Percentiles rank a stretch among this genome's conserved stretches.
Evolutionary conservation across 495 filamentous ascomycete genomes (phyloP).

Genomic region (Daldinia concentrica): DNA sequence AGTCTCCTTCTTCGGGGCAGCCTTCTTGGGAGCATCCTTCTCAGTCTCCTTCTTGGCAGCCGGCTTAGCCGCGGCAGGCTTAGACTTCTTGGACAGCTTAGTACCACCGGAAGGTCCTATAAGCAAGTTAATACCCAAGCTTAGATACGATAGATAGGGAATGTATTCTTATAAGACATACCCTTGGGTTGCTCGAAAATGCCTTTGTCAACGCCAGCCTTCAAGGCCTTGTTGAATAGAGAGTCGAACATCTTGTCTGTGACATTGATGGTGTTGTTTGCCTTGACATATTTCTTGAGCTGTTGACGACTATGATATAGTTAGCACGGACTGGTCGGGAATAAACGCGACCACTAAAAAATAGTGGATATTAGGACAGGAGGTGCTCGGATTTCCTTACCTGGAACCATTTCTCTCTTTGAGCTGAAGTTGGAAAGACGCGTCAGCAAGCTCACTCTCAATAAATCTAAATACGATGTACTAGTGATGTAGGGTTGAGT

Average conservation of each 20-base stretch:
- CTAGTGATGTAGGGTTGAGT: slow-evolving; percentile 20
- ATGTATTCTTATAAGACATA: slow-evolving; percentile 54
- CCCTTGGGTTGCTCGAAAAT: slow-evolving; percentile 95
- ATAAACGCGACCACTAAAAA: neutral
- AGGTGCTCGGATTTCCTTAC: slow-evolving; percentile 51
- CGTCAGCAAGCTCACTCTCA: slow-evolving; percentile 56
- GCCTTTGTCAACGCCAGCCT: slow-evolving; percentile 86
- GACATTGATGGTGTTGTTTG: slow-evolving; percentile 89
- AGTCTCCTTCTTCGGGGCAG: slow-evolving; percentile 48
- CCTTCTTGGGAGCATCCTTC: slow-evolving; percentile 56
- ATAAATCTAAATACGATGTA: slow-evolving; percentile 21
- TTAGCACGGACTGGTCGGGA: slow-evolving; percentile 45
- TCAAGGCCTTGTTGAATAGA: slow-evolving; percentile 93
- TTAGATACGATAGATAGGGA: neutral
- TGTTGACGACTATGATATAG: slow-evolving; percentile 77
- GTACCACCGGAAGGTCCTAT: slow-evolving; percentile 89
- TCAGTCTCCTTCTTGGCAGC: slow-evolving; percentile 59
- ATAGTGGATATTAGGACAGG: neutral
- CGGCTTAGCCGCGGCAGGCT: slow-evolving; percentile 54
- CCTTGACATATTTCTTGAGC: slow-evolving; percentile 97
- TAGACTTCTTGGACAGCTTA: slow-evolving; percentile 92
- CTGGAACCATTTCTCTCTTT: slow-evolving; percentile 73
- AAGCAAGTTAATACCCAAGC: slow-evolving; percentile 33
- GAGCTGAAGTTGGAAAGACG: slow-evolving; percentile 59
- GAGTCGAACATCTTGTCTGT: slow-evolving; percentile 81